These are phyloP conservation scores for Conringia planisiliqua DNA, from an alignment of 345 rosid species.

Conservation along the genomic window DNA sequence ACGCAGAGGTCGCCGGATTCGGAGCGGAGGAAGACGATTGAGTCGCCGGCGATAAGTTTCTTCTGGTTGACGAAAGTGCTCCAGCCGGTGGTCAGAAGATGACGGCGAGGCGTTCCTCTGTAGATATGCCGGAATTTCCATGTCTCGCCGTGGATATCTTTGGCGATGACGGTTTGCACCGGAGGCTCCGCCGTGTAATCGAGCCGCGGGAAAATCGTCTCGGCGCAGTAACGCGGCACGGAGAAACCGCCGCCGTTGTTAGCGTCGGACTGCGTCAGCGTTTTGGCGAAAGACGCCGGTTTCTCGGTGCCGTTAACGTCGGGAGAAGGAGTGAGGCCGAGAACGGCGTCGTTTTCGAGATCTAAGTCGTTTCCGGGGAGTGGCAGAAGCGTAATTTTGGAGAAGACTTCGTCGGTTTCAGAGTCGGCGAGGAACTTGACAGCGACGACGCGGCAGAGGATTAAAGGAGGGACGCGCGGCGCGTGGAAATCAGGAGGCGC, in stretches of 20 bases:
- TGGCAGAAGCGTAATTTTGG: slow-evolving; percentile 64
- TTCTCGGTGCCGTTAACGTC: slow-evolving; percentile 39
- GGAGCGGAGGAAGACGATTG: slow-evolving; percentile 81
- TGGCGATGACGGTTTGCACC: slow-evolving; percentile 78
- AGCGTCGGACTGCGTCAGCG: slow-evolving; percentile 93
- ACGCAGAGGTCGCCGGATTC: slow-evolving; percentile 80
- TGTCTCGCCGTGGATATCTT: slow-evolving; percentile 84
- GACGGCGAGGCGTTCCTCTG: slow-evolving; percentile 94
- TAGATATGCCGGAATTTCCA: slow-evolving; percentile 97
- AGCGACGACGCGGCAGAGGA: slow-evolving; percentile 61
- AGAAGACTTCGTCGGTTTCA: slow-evolving; percentile 79
- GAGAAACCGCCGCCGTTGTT: slow-evolving; percentile 99
- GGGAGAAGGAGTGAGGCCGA: background rate
- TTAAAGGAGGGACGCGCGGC: slow-evolving; percentile 49
- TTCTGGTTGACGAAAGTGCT: slow-evolving; percentile 92
- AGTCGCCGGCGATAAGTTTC: slow-evolving; percentile 90
- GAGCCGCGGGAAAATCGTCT: slow-evolving; percentile 83
- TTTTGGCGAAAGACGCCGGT: slow-evolving; percentile 87
- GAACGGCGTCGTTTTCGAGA: slow-evolving; percentile 36
- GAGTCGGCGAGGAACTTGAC: slow-evolving; percentile 78
- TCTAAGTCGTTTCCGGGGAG: slow-evolving; percentile 33
- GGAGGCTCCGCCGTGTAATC: slow-evolving; percentile 90
- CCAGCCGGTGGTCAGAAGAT: slow-evolving; percentile 94
- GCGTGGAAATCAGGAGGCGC: slow-evolving; percentile 54
- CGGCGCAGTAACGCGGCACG: slow-evolving; percentile 94